These are phyloP conservation scores for Eucalyptus marginata DNA, from an alignment of 345 rosid genomes.

Conservation along the genomic window DNA sequence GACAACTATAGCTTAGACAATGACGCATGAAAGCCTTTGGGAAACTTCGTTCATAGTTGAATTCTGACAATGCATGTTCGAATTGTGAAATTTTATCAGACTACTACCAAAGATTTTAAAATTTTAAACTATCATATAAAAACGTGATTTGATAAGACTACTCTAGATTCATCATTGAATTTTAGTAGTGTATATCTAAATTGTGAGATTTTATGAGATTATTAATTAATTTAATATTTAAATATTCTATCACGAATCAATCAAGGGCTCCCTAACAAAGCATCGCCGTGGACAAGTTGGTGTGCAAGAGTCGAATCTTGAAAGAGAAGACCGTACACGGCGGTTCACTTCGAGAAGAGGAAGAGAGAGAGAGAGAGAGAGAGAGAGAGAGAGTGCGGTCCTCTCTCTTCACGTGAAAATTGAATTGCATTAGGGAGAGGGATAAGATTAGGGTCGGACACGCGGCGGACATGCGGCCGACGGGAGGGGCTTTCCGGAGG, in stretches of 20 bases:
- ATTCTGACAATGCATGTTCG: background rate
- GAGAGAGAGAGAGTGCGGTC: background rate
- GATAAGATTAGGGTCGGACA: background rate
- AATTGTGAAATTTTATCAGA: too few relatives aligned
- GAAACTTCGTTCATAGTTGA: background rate
- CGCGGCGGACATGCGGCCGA: background rate
- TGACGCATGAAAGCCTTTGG: background rate
- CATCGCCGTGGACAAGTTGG: background rate
- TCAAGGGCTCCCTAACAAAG: background rate
- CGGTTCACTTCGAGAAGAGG: background rate
- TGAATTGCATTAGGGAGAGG: background rate
- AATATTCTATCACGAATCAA: background rate
- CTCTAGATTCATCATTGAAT: rapidly evolving
- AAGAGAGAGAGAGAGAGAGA: background rate
- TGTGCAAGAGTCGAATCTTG: background rate
- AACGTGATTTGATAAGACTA: too few relatives aligned
- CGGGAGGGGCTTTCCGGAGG: background rate
- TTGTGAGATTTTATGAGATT: rapidly evolving
- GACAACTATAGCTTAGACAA: background rate
- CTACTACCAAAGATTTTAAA: rapidly evolving
- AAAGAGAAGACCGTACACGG: background rate
- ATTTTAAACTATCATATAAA: too few relatives aligned
- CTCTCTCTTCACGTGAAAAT: background rate
- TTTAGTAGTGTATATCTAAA: rapidly evolving
- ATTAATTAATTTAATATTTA: too few relatives aligned